Conservation (phyloP, 1,284 basidiomycete species). For the Rhodotorula sp. region DNA sequence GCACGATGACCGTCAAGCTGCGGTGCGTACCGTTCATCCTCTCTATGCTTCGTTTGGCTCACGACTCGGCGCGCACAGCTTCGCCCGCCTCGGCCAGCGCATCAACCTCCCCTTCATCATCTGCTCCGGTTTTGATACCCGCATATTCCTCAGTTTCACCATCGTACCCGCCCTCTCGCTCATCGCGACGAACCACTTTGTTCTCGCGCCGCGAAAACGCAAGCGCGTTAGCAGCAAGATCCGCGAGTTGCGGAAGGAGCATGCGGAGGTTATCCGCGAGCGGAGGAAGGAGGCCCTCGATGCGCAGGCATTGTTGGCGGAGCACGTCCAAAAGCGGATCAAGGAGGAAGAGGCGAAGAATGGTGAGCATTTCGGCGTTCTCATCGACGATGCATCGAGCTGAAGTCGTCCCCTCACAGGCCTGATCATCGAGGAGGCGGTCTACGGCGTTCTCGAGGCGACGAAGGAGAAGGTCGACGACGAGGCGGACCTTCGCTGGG, state of each 20-base stretch:
- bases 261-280: constrained; percentile 62
- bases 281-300: constrained; percentile 61
- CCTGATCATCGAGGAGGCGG: constrained; percentile 68
- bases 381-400: neutral
- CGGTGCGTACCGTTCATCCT: constrained; percentile 17
- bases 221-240: constrained; percentile 47
- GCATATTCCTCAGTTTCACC: constrained; percentile 55
- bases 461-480: constrained; percentile 15
- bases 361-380: constrained; percentile 43
- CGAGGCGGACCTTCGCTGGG: constrained; percentile 17
- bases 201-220: constrained; percentile 59
- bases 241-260: constrained; percentile 59
- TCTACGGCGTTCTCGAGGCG: constrained; percentile 57
- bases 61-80: constrained; percentile 39
- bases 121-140: constrained; percentile 54
- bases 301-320: constrained; percentile 54
- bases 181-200: constrained; percentile 59
- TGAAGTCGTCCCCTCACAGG: constrained; percentile 52
- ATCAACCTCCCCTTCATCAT: constrained; percentile 60
- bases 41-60: neutral
- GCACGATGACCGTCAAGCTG: constrained; percentile 48
- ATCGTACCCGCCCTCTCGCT: constrained; percentile 59
- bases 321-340: constrained; percentile 51
- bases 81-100: constrained; percentile 59
- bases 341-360: constrained; percentile 50